Evolutionary conservation across 140 eudicot species (phyloP).

Genomic region (Ambrosia hybrid): DNA sequence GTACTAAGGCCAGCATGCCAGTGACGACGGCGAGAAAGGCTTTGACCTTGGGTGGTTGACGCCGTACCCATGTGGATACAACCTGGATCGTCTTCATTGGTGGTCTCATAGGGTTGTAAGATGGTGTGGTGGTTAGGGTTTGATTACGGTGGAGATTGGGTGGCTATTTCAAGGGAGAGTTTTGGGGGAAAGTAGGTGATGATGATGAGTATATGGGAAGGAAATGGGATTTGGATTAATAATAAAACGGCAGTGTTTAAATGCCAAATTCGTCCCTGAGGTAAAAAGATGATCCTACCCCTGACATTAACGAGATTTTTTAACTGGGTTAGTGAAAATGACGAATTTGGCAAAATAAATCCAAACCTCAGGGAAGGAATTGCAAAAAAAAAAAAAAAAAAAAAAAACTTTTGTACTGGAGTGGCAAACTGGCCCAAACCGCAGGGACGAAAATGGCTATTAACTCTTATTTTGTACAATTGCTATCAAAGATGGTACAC

Average conservation of each 20-base stretch:
- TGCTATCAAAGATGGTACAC: no score
- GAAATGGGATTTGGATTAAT: background rate
- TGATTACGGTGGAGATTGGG: conserved; percentile 23
- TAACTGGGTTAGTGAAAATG: no score
- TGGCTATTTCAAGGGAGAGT: conserved; percentile 14
- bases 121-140: conserved; percentile 38
- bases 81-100: conserved; percentile 72
- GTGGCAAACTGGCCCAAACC: no score
- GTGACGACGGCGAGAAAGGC: conserved; percentile 85
- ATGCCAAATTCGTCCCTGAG: no score
- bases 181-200: conserved; percentile 19
- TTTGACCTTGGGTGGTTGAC: conserved; percentile 98
- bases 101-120: conserved; percentile 46
- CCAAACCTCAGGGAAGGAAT: no score
- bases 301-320: no score
- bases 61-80: conserved; percentile 56
- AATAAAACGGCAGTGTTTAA: background rate
- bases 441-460: no score
- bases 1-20: conserved; percentile 76
- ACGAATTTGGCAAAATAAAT: no score
- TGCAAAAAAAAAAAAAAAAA: no score
- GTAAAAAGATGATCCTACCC: no score
- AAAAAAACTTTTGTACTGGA: no score
- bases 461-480: no score
- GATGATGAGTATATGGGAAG: background rate